Percentiles rank a stretch among this genome's conserved stretches.
phyloP scores from a whole-genome alignment of 768 basidiomycete genomes.

The Tephrocybe sp. region DNA sequence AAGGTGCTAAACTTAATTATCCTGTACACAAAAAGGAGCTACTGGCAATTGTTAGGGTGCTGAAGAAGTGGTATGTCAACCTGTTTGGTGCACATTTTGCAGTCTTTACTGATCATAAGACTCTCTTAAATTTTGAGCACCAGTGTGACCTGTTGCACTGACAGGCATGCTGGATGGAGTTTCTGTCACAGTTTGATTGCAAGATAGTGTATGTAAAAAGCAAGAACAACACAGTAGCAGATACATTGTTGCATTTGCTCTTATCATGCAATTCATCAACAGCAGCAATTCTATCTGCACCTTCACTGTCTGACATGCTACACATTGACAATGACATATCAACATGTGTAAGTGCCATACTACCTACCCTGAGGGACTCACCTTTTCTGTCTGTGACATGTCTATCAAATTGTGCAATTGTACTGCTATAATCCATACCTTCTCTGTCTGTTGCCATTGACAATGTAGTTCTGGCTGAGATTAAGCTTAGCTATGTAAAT shows the following conservation, averaged over 20 bases:
- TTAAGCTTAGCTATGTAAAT: no score
- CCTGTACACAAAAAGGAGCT: slow-evolving; percentile 33
- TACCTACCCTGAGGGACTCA: no score
- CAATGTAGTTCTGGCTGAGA: no score
- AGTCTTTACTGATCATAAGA: slow-evolving; percentile 7
- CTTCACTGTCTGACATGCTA: no score
- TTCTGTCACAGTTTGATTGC: slow-evolving; percentile 32
- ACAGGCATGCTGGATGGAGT: slow-evolving; percentile 33
- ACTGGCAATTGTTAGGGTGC: slow-evolving; percentile 31
- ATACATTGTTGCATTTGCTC: slow-evolving; percentile 29
- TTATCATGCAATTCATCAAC: no score
- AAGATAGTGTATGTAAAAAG: slow-evolving; percentile 32
- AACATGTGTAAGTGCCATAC: no score
- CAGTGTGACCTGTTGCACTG: slow-evolving; percentile 28
- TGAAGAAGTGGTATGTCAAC: slow-evolving; percentile 26
- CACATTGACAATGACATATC: no score
- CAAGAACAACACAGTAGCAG: slow-evolving; percentile 30
- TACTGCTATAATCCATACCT: no score
- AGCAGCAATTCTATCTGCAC: no score
- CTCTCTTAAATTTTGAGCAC: slow-evolving; percentile 27
- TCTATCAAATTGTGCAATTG: no score
- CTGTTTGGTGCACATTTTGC: slow-evolving; percentile 18
- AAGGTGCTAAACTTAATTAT: slow-evolving; percentile 5
- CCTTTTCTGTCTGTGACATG: no score
- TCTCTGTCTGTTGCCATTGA: no score